Evolutionary conservation across 768 basidiomycete species (phyloP), one percentile per base, ranked within the genome.

Genomic region (Amanita fuliginea): DNA sequence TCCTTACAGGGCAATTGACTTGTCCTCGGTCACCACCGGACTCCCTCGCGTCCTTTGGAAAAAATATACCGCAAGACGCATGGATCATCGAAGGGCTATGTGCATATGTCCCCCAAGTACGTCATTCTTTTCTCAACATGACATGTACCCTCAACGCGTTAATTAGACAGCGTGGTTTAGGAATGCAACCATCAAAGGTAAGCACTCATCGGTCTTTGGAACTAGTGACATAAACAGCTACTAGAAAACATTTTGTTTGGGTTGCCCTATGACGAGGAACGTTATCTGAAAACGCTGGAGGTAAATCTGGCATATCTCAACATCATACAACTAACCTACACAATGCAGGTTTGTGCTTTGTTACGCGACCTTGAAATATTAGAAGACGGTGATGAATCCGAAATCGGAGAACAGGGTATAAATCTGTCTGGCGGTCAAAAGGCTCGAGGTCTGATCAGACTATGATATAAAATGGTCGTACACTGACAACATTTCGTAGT

Each of bases 21-120:
- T 89, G 88, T 57, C 92, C 93, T 9, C 76, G 89, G 19, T 91
- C 92, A 2, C 83, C 87, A 1, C 87, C 90, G 2, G 80, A 94
- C 61, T 70, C 81, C 2, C 69, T 94, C 56, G 83, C 85, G 0
- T 68, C 67, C 4, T 83, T 85, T 0, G 70, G 65, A 11, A 63
- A 68, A 2, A 53, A 55, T 24, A 60, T 71, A 0, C 58, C 67
- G 0, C 64, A 73, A 30, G 80, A 81, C 32, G 71, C 85, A 13
- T 96, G 93, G 93, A 61, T 91, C 41, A 75, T 92, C 1, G 63
- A 72, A 14, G 83, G 84, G 19, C 70, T 89, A 51, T 89, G 86
- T 50, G 93, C 91, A 2, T 96, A 88, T 64, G 90, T 93, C 13
- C 90, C 91, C 16, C 80, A 86, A 70, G 82, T 77, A 57, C 35